A percentile compares a stretch with the other conserved stretches of the same genome.
Evolutionary conservation across 768 basidiomycete genomes (phyloP).

Genomic region (Lactarius psammicola): DNA sequence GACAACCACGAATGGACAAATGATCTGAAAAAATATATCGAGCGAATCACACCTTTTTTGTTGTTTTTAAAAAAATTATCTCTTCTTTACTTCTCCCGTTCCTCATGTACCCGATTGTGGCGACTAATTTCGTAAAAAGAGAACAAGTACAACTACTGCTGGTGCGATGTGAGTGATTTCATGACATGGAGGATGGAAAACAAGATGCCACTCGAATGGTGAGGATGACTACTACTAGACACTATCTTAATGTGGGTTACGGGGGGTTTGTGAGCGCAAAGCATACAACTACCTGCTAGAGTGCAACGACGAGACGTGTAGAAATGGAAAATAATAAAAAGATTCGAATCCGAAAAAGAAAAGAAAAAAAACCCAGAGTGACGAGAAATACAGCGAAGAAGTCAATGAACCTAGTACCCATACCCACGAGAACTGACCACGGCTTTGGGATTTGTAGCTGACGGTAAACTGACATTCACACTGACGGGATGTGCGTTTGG

Average conservation of each 20-base stretch:
- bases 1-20: no score
- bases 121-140: constrained; percentile 2
- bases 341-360: constrained; percentile 17
- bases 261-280: constrained; percentile 19
- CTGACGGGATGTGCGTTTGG: constrained; percentile 25
- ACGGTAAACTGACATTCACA: constrained; percentile 29
- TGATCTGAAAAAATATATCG: background rate
- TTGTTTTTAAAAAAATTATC: constrained; percentile 4
- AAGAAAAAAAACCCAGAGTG: background rate
- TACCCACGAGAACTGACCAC: constrained; percentile 25
- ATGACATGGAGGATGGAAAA: constrained; percentile 17
- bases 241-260: constrained; percentile 23
- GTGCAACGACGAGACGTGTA: constrained; percentile 23
- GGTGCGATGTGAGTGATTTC: constrained; percentile 19
- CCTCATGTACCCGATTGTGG: constrained; percentile 6
- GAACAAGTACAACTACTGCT: constrained; percentile 19
- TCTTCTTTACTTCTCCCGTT: background rate
- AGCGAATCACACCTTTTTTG: background rate
- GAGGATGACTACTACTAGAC: constrained; percentile 22
- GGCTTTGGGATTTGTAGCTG: constrained; percentile 1
- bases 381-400: no score
- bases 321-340: constrained; percentile 23
- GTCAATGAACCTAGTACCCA: constrained; percentile 19
- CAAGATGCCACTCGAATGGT: constrained; percentile 9
- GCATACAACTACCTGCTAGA: constrained; percentile 24